These are phyloP conservation scores for Vitis labrusca DNA, from an alignment of 164 flowering plant species.

Conservation along the genomic window DNA sequence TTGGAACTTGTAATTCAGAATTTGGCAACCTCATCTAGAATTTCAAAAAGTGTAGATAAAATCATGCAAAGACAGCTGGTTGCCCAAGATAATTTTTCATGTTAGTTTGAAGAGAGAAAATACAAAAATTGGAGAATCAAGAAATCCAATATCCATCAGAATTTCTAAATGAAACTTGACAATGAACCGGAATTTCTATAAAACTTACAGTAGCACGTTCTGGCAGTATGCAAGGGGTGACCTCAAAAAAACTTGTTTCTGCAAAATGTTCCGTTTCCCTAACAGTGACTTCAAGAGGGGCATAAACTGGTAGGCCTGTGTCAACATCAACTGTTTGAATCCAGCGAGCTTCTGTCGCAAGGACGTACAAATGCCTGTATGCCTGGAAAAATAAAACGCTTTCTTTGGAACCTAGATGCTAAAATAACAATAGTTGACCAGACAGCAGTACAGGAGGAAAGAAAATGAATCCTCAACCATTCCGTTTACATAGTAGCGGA, in stretches of 20 bases:
- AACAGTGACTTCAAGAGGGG: slow-evolving; percentile 76
- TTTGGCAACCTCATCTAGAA: too few species aligned
- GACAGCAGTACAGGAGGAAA: background rate
- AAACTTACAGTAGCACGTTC: slow-evolving; percentile 82
- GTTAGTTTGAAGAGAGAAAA: too few species aligned
- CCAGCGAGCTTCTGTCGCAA: slow-evolving; percentile 94
- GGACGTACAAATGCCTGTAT: slow-evolving; percentile 90
- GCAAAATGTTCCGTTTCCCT: slow-evolving; percentile 78
- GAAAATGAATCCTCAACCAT: background rate
- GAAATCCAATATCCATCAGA: background rate
- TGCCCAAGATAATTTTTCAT: too few species aligned
- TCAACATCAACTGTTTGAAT: slow-evolving; percentile 96
- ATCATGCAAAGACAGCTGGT: too few species aligned
- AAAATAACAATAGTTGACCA: background rate
- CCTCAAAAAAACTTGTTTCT: slow-evolving; percentile 91
- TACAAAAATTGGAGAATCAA: too few species aligned
- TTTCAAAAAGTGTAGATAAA: too few species aligned
- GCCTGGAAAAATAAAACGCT: slow-evolving; percentile 49
- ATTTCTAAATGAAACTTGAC: background rate
- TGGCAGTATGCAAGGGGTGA: slow-evolving; percentile 93
- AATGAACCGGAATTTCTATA: background rate
- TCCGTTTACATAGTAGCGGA: too few species aligned
- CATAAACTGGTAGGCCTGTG: slow-evolving; percentile 91
- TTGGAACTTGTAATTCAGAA: too few species aligned
- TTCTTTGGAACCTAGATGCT: background rate